These are phyloP conservation scores for Saccharata proteae DNA, from an alignment of 2,329 filamentous ascomycete genomes.

Conservation along the genomic window DNA sequence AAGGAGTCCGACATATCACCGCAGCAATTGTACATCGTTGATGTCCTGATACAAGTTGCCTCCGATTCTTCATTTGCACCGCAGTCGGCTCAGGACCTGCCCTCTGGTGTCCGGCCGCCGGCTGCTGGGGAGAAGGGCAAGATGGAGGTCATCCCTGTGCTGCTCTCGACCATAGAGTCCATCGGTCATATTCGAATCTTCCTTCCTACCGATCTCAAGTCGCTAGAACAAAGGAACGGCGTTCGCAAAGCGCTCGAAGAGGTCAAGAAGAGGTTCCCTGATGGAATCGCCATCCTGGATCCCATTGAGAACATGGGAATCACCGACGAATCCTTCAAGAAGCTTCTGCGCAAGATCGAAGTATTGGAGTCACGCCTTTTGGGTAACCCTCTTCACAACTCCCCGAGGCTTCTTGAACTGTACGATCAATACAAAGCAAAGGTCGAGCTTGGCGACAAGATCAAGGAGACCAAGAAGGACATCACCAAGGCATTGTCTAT, in stretches of 20 bases:
- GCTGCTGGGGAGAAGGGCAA: slow-evolving; percentile 51
- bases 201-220: slow-evolving; percentile 64
- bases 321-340: slow-evolving; percentile 84
- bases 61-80: slow-evolving; percentile 40
- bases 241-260: slow-evolving; percentile 61
- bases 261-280: slow-evolving; percentile 77
- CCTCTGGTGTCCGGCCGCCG: slow-evolving; percentile 49
- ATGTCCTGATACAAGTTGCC: slow-evolving; percentile 61
- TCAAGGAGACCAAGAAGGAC: slow-evolving; percentile 79
- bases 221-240: slow-evolving; percentile 54
- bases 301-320: slow-evolving; percentile 96
- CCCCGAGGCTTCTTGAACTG: slow-evolving; percentile 67
- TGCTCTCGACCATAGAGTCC: slow-evolving; percentile 73
- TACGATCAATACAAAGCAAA: slow-evolving; percentile 83
- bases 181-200: slow-evolving; percentile 77
- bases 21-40: slow-evolving; percentile 70
- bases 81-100: slow-evolving; percentile 54
- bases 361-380: slow-evolving; percentile 84
- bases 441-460: slow-evolving; percentile 60
- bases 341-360: slow-evolving; percentile 85
- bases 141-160: slow-evolving; percentile 74
- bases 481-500: slow-evolving; percentile 78
- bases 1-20: slow-evolving; percentile 54
- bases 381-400: slow-evolving; percentile 83
- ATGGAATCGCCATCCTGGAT: slow-evolving; percentile 79